Base-by-base conservation (phyloP, 108 stramenopile species). In the Nitzschia sp. region DNA sequence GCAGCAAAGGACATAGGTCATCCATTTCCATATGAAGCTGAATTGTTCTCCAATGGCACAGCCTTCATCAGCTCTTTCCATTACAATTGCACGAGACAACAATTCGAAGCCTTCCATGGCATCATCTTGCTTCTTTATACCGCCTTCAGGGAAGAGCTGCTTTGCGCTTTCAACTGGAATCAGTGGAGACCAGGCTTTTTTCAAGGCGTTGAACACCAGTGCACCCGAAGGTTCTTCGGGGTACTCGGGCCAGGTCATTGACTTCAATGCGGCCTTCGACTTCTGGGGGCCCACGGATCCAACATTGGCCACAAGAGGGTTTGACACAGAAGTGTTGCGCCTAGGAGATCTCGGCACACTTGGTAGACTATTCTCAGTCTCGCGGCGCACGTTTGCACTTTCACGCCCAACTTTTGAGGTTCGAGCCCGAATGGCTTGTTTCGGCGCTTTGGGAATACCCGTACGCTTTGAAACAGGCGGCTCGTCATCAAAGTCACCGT, bases 11-110 rank as follows among this genome's bases (percentile, higher is more conserved):
- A 81, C 87, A 67, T 78, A 84, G 16, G 78, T 76, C 38, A 78
- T 72, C 89, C 89, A 96, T 66, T 86, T 88, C 29, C 89, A 66
- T 34, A 96, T 82, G 19, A 90, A 70, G 57, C 89, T 90, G 38
- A 93, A 69, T 50, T 93, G 89, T 26, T 83, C 74, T 32, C 53
- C 57, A 25, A 91, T 62, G 32, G 78, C 73, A 15, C 65, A 45
- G 38, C 72, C 59, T 67, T 82, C 77, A 19, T 62, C 73, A 27
- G 63, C 63, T 6, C 57, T 73, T 33, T 85, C 87, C 50, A 87
- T 62, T 3, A 60, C 47, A 45, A 96, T 76, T 22, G 90, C 82
- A 47, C 63, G 67, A 17, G 60, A 69, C 31, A 96, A 67, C 0
- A 90, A 13, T 8, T 83, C 78, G 48, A 87, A 92, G 21, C 90